Conservation (phyloP, 225 moss, liverwort and hornwort species). For the Antitrichia curtipendula region DNA sequence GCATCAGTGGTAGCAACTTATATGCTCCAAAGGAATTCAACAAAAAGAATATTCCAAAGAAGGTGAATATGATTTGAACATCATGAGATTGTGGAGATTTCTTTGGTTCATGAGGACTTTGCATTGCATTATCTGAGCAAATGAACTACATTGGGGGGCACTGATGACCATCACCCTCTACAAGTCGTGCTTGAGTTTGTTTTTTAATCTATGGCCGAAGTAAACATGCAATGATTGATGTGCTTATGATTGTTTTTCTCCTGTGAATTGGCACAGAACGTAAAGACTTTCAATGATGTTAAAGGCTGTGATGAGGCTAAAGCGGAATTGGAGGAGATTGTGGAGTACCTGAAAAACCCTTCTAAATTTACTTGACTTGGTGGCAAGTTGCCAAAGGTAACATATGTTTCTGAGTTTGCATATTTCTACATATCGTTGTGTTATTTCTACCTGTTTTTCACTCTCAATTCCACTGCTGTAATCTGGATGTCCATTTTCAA, state of each 20-base stretch:
- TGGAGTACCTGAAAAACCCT: conserved; percentile 90
- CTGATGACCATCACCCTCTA: neutral
- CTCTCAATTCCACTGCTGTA: neutral
- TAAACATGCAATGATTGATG: neutral
- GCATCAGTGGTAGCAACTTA: conserved; percentile 81
- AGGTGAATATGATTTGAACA: conserved; percentile 27
- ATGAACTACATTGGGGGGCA: neutral
- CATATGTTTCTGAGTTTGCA: neutral
- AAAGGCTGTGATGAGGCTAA: conserved; percentile 99
- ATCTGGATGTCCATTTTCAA: neutral
- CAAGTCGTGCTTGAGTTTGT: neutral
- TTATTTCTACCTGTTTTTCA: neutral
- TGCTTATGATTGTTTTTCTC: neutral
- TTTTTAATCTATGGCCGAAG: neutral
- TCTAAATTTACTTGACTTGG: conserved; percentile 95
- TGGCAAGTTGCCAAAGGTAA: conserved; percentile 97
- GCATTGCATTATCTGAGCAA: neutral
- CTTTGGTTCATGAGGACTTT: neutral
- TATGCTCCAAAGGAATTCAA: conserved; percentile 96
- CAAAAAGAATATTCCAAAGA: conserved; percentile 89
- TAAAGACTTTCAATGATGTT: conserved; percentile 96
- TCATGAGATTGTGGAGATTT: neutral
- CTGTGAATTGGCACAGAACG: conserved; percentile 43
- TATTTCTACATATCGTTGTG: neutral
- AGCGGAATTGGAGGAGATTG: conserved; percentile 97